Evolutionary conservation across 495 filamentous ascomycete genomes (phyloP).

Genomic region (Lophiostoma macrostomum): DNA sequence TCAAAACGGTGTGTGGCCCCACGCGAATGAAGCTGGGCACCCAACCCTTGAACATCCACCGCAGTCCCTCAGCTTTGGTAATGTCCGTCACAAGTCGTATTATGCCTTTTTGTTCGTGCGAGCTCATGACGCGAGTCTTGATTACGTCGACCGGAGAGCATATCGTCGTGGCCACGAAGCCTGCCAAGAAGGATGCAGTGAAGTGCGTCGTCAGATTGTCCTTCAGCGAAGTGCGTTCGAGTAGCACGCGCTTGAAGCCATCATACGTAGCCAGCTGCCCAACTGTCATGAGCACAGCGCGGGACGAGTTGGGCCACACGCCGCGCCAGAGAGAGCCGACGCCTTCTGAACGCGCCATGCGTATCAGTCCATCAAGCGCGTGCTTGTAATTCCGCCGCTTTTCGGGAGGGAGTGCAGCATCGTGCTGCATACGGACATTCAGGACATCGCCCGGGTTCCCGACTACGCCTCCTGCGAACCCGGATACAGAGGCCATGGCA

Average conservation of each 20-base stretch:
- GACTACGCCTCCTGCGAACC: slow-evolving; percentile 82
- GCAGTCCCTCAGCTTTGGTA: slow-evolving; percentile 70
- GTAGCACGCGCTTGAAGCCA: slow-evolving; percentile 76
- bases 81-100: slow-evolving; percentile 51
- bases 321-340: slow-evolving; percentile 72
- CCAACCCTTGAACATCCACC: slow-evolving; percentile 98
- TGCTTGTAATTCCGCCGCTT: slow-evolving; percentile 85
- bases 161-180: slow-evolving; percentile 90
- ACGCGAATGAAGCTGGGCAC: slow-evolving; percentile 92
- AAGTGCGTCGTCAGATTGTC: slow-evolving; percentile 86
- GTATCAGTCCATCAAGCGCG: slow-evolving; percentile 78
- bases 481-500: slow-evolving; percentile 75
- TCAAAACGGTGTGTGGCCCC: slow-evolving; percentile 89
- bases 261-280: slow-evolving; percentile 90
- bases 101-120: slow-evolving; percentile 51
- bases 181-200: slow-evolving; percentile 76
- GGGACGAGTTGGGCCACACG: slow-evolving; percentile 84
- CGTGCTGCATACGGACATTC: slow-evolving; percentile 98
- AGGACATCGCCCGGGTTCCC: slow-evolving; percentile 94
- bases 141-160: slow-evolving; percentile 96
- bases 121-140: slow-evolving; percentile 92
- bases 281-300: slow-evolving; percentile 92
- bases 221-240: slow-evolving; percentile 62
- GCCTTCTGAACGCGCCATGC: slow-evolving; percentile 82
- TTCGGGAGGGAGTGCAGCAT: slow-evolving; percentile 69